Evolutionary conservation across 2,329 filamentous ascomycete genomes (phyloP), one percentile per base, ranked within the genome.

Genomic region (Falciphora oryzae): DNA sequence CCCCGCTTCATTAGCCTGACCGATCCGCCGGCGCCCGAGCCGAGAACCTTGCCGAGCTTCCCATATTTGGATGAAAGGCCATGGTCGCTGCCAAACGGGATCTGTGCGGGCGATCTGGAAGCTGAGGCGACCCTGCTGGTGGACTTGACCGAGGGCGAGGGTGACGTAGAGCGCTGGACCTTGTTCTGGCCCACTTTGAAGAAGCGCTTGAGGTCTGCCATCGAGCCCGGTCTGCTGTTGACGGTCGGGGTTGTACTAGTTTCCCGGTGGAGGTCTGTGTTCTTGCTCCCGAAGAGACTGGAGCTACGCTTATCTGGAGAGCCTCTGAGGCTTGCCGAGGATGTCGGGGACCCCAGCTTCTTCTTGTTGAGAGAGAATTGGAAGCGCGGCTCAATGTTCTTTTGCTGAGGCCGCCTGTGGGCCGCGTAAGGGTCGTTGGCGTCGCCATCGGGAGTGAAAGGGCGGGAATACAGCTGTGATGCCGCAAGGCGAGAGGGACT

Each of bases 131-230:
- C 50, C 1, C 80, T 83, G 70, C 80, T 85, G 6, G 75, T 79
- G 1, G 82, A 79, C 65, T 80, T 80, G 22, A 79, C 73, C 18
- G 85, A 82, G 10, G 85, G 80, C 53, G 85, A 84, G 8, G 88
- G 88, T 1, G 88, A 88, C 13, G 82, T 78, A 4, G 89, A 83
- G 35, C 90, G 86, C 68, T 90, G 92, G 65, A 88, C 83, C 73
- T 92, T 92, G 69, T 88, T 83, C 2, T 86, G 85, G 63, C 89
- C 86, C 66, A 92, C 88, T 76, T 89, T 95, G 81, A 99, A 96
- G 75, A 99, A 99, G n/a, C 95, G 86, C 78, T 97, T 97, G 66
- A 99, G 78, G 71, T 98, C 94, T 4, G 91, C 89, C 90, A 98
- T 98, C 6, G 95, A 97, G 28, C 90, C 88, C 66, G 91, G 86